Conservation (phyloP, 2,329 filamentous ascomycete genomes). For the Venturia pyrina region DNA sequence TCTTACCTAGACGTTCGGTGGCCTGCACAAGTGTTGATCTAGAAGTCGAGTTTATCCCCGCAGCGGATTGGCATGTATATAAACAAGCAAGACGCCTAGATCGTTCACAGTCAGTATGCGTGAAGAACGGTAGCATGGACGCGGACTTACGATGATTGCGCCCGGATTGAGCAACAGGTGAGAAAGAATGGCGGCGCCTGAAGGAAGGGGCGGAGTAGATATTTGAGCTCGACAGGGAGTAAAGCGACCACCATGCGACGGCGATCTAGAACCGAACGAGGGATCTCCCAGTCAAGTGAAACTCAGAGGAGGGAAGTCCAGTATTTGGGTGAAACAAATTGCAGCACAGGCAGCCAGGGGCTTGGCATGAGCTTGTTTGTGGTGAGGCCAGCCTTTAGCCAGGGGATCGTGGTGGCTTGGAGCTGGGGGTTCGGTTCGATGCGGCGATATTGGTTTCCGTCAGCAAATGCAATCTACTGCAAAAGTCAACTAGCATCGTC, state of each 20-base stretch:
- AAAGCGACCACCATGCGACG: not conserved
- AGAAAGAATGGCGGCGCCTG: not conserved
- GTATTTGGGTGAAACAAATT: not conserved
- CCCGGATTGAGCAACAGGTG: not conserved
- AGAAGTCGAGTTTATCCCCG: not conserved
- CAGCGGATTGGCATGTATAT: too few species aligned
- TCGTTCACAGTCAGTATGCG: not conserved
- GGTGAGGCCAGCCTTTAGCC: not conserved
- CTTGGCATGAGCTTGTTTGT: conserved; percentile 3
- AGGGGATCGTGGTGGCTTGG: not conserved
- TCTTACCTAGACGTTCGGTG: not conserved
- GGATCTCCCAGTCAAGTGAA: not conserved
- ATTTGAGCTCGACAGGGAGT: not conserved
- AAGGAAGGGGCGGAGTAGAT: not conserved
- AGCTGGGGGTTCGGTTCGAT: not conserved
- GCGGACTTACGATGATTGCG: not conserved
- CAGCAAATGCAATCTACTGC: not conserved
- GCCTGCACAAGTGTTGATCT: not conserved
- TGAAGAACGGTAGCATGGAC: not conserved
- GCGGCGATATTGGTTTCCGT: not conserved
- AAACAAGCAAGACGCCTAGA: not conserved
- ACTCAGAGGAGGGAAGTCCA: not conserved
- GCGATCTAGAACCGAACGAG: not conserved
- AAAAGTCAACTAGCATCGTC: not conserved
- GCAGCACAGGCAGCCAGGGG: not conserved